Conservation (phyloP, 2,329 filamentous ascomycete genomes). For the Diaporthe sp. region DNA sequence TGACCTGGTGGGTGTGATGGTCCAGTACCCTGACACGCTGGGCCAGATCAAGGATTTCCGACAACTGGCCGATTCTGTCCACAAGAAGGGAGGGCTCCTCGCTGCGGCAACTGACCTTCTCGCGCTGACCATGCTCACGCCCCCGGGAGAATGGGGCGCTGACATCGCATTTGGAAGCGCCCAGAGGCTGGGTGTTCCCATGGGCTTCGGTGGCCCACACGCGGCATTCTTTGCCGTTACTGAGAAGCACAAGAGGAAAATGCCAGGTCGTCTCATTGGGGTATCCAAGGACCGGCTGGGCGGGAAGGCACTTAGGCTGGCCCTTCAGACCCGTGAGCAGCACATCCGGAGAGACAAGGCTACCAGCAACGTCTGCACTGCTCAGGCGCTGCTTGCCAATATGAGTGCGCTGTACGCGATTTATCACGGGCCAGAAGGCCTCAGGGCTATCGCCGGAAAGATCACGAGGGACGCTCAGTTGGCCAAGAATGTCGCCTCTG, state of each 20-base stretch:
- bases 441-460: slow-evolving; percentile 85
- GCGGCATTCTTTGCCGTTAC: slow-evolving; percentile 94
- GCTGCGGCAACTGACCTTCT: slow-evolving; percentile 91
- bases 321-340: slow-evolving; percentile 93
- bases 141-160: slow-evolving; percentile 93
- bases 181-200: slow-evolving; percentile 90
- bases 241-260: slow-evolving; percentile 93
- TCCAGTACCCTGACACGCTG: slow-evolving; percentile 94
- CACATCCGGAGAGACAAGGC: slow-evolving; percentile 97
- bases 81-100: slow-evolving; percentile 81
- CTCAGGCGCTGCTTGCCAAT: slow-evolving; percentile 92
- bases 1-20: slow-evolving; percentile 87
- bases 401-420: slow-evolving; percentile 96
- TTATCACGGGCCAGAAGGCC: slow-evolving; percentile 88
- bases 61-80: slow-evolving; percentile 78
- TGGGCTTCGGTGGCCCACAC: slow-evolving; percentile 94
- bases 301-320: slow-evolving; percentile 82
- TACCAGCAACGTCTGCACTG: slow-evolving; percentile 97
- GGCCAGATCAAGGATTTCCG: slow-evolving; percentile 83
- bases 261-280: slow-evolving; percentile 90
- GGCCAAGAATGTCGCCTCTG: slow-evolving; percentile 48
- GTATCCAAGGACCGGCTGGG: slow-evolving; percentile 92
- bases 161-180: slow-evolving; percentile 95
- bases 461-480: slow-evolving; percentile 77
- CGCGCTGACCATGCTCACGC: slow-evolving; percentile 86